phyloP scores from a whole-genome alignment of 2,329 filamentous ascomycete genomes.

The Cylindrodendrum hubeiense region DNA sequence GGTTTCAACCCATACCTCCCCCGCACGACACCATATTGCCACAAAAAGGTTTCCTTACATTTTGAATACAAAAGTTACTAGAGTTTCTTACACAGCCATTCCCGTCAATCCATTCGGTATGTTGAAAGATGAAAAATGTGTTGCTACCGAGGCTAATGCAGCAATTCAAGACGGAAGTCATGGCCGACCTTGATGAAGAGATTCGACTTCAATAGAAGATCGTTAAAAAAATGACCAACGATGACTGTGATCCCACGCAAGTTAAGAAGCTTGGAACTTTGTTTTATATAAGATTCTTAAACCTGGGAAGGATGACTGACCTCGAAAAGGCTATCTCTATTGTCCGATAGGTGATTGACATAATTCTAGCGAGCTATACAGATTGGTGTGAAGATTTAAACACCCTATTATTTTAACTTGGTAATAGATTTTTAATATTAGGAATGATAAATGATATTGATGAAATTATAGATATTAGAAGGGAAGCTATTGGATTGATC shows the following conservation, averaged over 20 bases:
- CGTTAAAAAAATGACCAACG: not conserved
- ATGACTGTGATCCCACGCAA: not conserved
- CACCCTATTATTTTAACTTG: not conserved
- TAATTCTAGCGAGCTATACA: not conserved
- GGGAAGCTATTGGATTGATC: not conserved
- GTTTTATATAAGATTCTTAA: not conserved
- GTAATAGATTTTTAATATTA: not conserved
- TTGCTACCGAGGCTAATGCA: no score
- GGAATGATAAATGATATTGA: not conserved
- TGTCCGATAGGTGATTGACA: not conserved
- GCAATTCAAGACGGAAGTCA: no score
- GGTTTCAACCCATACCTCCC: no score
- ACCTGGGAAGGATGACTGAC: not conserved
- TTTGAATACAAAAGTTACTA: no score
- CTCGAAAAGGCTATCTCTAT: not conserved
- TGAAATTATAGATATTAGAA: not conserved
- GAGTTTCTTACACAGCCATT: no score
- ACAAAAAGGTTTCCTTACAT: no score
- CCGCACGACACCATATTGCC: no score
- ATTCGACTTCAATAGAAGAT: not conserved
- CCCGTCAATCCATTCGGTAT: no score
- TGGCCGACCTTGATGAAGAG: not conserved
- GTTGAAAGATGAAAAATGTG: no score
- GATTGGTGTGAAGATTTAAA: not conserved
- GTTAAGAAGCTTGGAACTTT: not conserved